Evolutionary conservation across 176 grass and related monocot species (phyloP), one percentile per base, ranked within the genome.

Genomic region (Triticum aestivum): DNA sequence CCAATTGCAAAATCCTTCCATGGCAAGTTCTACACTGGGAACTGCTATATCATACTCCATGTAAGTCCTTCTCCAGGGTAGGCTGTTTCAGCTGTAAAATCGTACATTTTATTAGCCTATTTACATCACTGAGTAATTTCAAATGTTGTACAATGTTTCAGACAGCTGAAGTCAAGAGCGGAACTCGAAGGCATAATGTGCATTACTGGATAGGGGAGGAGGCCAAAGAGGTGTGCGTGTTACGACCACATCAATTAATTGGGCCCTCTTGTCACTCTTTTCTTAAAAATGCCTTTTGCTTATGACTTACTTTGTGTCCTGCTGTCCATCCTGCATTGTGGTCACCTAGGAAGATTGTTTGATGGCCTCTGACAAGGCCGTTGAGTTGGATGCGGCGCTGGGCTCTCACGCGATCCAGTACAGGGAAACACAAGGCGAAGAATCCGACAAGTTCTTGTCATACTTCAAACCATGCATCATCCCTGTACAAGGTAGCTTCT

Each of bases 401-500:
- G 95, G 95, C 76, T 94, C 91, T 38, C 83, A 89, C 82, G 77
- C 95, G 13, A 87, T 95, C 37, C 95, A 98, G 77, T 95, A 88
- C 82, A 88, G 89, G 85, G 95, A 98, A 45, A 79, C 79, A 8
- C 95, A 98, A 75, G 95, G 95, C 0, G 88, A 87, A 35, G 95
- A 98, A 83, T 91, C 95, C 1, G 91, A 90, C 66, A 95, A 93
- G 65, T 93, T 98, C 83, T 91, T 98, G 75, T 98, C 95, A 73
- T 95, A 98, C 83, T 98, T 98, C 86, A 98, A 78, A 69, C 95
- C 95, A 30, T 98, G 95, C 52, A 69, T 95, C 33, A 98, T 98
- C 73, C 95, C 95, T 9, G 52, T 93, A 38, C 82, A 91, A 61
- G 91, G 91, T 39, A 77, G 79, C 75, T 90, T 92, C 74, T 88